phyloP scores from a whole-genome alignment of 805 yeast species.

The Isabelozyma gotoi region DNA sequence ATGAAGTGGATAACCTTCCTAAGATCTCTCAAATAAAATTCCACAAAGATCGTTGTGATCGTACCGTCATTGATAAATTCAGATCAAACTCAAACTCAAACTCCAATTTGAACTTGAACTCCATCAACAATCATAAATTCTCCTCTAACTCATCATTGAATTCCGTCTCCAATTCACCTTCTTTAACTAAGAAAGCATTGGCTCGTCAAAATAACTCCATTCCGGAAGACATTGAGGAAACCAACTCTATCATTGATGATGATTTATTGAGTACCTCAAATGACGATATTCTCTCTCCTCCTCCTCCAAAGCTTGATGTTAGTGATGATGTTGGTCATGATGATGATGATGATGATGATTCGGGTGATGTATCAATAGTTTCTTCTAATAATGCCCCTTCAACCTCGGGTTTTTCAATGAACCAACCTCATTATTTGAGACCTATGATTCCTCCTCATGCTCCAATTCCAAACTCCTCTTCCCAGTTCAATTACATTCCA shows the following conservation, averaged over 20 bases:
- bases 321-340: constrained; percentile 4
- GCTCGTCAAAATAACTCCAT: not conserved
- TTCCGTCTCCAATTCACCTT: constrained; percentile 1
- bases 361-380: constrained; percentile 5
- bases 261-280: constrained; percentile 1
- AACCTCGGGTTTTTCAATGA: constrained; percentile 1
- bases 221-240: constrained; percentile 1
- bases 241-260: not conserved
- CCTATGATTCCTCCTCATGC: not conserved
- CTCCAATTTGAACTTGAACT: not conserved
- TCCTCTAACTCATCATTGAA: constrained; percentile 2
- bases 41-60: constrained; percentile 39
- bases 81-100: not conserved
- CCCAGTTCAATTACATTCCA: not conserved
- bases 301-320: constrained; percentile 4
- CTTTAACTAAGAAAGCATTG: not conserved
- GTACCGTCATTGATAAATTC: constrained; percentile 14
- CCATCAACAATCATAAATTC: not conserved
- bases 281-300: not conserved
- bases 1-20: constrained; percentile 5
- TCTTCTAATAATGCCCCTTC: constrained; percentile 2
- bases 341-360: constrained; percentile 4
- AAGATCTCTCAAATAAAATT: constrained; percentile 20
- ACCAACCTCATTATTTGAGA: not conserved
- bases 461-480: constrained; percentile 2